Conservation (phyloP, 495 filamentous ascomycete species). For the Oidiodendron maius region DNA sequence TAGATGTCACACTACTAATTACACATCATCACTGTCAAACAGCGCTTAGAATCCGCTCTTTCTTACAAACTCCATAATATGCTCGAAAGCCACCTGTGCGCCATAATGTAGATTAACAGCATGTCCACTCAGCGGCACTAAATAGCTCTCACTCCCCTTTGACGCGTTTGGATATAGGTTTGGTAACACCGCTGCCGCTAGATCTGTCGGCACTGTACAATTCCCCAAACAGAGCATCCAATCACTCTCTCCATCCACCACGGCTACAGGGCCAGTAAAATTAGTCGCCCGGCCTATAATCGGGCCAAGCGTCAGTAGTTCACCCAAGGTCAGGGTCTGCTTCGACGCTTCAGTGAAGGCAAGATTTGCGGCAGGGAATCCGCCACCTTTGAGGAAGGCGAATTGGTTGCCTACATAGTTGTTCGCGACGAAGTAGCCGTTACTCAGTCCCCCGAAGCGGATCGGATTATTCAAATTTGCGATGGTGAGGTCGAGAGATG, state of each 20-base stretch:
- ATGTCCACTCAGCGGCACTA: background rate
- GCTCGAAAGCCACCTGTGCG: background rate
- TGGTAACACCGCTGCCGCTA: background rate
- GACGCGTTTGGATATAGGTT: background rate
- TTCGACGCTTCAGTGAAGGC: conserved; percentile 13
- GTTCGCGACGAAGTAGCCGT: background rate
- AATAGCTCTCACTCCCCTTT: background rate
- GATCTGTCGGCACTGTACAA: background rate
- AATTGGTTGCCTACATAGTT: background rate
- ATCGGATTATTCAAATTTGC: conserved; percentile 17
- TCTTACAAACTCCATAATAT: background rate
- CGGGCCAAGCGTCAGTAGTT: conserved; percentile 11
- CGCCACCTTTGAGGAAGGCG: background rate
- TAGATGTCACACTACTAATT: too few species aligned
- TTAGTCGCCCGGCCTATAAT: conserved; percentile 5
- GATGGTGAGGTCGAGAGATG: conserved; percentile 16
- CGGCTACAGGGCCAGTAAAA: conserved; percentile 24
- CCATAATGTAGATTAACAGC: conserved; percentile 1
- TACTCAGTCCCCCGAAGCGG: conserved; percentile 5
- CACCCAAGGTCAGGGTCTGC: conserved; percentile 22
- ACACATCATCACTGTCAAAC: too few species aligned
- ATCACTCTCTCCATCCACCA: conserved; percentile 25
- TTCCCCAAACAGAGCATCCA: conserved; percentile 23
- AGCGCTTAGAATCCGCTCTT: conserved; percentile 3
- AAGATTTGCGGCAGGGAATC: conserved; percentile 11